Percentiles rank a stretch among this genome's conserved stretches.
Conservation (phyloP, 768 basidiomycete genomes). For the Pulveroboletus sp. region DNA sequence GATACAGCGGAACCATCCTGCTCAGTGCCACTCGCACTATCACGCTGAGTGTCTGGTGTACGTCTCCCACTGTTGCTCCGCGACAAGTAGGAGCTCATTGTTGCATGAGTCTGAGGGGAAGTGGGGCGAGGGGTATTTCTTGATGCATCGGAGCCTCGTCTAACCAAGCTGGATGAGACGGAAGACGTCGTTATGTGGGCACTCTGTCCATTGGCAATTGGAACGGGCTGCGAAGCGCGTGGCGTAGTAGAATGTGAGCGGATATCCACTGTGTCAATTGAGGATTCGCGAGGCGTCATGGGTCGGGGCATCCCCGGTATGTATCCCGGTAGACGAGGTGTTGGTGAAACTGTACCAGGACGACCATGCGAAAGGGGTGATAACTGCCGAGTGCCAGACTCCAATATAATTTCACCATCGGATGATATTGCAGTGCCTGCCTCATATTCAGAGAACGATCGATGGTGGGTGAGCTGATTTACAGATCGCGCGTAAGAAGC, state of each 20-base stretch:
- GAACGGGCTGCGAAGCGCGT: slow-evolving; percentile 65
- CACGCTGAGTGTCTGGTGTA: slow-evolving; percentile 53
- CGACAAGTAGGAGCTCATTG: slow-evolving; percentile 45
- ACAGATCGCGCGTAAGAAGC: slow-evolving; percentile 16
- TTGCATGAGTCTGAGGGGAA: slow-evolving; percentile 40
- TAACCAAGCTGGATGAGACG: slow-evolving; percentile 36
- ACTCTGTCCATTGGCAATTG: slow-evolving; percentile 32
- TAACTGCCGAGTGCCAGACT: slow-evolving; percentile 47
- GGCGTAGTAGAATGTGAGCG: slow-evolving; percentile 70
- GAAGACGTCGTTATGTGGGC: slow-evolving; percentile 34
- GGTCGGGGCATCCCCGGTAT: slow-evolving; percentile 88
- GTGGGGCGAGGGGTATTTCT: slow-evolving; percentile 43
- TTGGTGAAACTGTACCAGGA: slow-evolving; percentile 47
- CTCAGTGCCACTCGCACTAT: slow-evolving; percentile 32
- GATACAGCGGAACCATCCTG: slow-evolving; percentile 46
- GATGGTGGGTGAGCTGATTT: slow-evolving; percentile 26
- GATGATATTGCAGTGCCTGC: slow-evolving; percentile 68
- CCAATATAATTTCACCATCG: slow-evolving; percentile 47
- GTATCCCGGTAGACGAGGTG: slow-evolving; percentile 68
- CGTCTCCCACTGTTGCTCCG: slow-evolving; percentile 60
- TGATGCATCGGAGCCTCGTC: slow-evolving; percentile 57
- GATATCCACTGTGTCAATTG: slow-evolving; percentile 65
- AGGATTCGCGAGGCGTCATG: slow-evolving; percentile 77
- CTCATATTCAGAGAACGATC: slow-evolving; percentile 44
- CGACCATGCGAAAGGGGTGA: slow-evolving; percentile 56